Conservation (phyloP, 208 protist genomes). For the Kentomonas sorsogonicus region DNA sequence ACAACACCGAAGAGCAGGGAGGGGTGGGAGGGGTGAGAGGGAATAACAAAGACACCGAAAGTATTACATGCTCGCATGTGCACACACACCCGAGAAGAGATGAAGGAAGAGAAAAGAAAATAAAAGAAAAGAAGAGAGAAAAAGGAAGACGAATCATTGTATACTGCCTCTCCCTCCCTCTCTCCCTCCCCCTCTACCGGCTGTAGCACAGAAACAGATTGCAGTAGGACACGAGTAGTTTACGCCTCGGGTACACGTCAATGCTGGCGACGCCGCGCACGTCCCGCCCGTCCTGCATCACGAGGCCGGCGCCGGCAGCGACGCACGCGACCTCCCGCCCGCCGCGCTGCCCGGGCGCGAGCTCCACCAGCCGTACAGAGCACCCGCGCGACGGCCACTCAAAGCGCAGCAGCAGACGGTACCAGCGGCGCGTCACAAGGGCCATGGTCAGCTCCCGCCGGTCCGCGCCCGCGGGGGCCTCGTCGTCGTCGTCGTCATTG, state of each 20-base stretch:
- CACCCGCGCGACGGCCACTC: slow-evolving; percentile 20
- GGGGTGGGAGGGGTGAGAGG: no score
- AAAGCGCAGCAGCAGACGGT: slow-evolving; percentile 13
- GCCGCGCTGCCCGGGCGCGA: neutral
- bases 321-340: neutral
- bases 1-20: no score
- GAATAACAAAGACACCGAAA: no score
- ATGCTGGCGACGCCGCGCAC: slow-evolving; percentile 19
- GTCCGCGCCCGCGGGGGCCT: neutral
- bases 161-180: no score
- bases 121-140: no score
- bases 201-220: slow-evolving; percentile 25
- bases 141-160: no score
- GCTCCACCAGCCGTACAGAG: slow-evolving; percentile 11
- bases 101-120: no score
- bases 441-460: slow-evolving; percentile 4
- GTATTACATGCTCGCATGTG: no score
- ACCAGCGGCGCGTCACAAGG: slow-evolving; percentile 16
- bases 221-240: slow-evolving; percentile 41
- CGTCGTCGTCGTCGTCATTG: no score
- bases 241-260: slow-evolving; percentile 28
- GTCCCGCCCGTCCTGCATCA: slow-evolving; percentile 21
- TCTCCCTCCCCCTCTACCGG: neutral
- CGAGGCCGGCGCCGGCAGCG: neutral
- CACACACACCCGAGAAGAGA: no score